Evolutionary conservation across 176 grass and related monocot genomes (phyloP).

Genomic region (Avena eriantha): DNA sequence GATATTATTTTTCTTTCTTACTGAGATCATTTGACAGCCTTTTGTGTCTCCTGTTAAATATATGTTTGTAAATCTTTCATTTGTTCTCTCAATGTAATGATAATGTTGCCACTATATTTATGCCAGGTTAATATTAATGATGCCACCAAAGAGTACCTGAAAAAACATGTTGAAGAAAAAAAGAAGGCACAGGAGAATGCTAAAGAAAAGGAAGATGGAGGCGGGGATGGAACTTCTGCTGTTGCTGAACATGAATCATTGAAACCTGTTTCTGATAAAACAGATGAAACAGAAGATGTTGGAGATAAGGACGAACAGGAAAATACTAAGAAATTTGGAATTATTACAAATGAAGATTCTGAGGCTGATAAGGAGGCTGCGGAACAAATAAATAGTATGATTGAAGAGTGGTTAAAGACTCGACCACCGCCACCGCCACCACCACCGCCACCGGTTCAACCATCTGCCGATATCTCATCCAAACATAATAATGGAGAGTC

Average conservation of each 20-base stretch:
- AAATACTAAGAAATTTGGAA: slow-evolving; percentile 68
- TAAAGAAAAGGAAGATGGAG: slow-evolving; percentile 61
- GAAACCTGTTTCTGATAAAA: slow-evolving; percentile 58
- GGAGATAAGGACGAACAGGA: slow-evolving; percentile 66
- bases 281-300: slow-evolving; percentile 50
- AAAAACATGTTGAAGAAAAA: slow-evolving; percentile 90
- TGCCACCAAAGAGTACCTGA: slow-evolving; percentile 89
- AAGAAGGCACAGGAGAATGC: slow-evolving; percentile 75
- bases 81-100: slow-evolving; percentile 15
- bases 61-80: slow-evolving; percentile 22
- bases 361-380: slow-evolving; percentile 65
- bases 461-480: slow-evolving; percentile 55
- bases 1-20: neutral
- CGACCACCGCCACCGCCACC: slow-evolving; percentile 78
- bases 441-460: slow-evolving; percentile 58
- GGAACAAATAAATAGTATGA: slow-evolving; percentile 76
- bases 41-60: slow-evolving; percentile 35
- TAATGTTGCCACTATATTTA: slow-evolving; percentile 23
- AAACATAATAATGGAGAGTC: slow-evolving; percentile 67
- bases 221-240: slow-evolving; percentile 43
- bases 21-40: slow-evolving; percentile 2
- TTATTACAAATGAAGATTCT: slow-evolving; percentile 85
- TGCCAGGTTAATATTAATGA: slow-evolving; percentile 91
- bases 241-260: slow-evolving; percentile 58
- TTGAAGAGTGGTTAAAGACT: slow-evolving; percentile 90